Base-by-base conservation (phyloP, 2,329 filamentous ascomycete species). In the Endothia cerciana region DNA sequence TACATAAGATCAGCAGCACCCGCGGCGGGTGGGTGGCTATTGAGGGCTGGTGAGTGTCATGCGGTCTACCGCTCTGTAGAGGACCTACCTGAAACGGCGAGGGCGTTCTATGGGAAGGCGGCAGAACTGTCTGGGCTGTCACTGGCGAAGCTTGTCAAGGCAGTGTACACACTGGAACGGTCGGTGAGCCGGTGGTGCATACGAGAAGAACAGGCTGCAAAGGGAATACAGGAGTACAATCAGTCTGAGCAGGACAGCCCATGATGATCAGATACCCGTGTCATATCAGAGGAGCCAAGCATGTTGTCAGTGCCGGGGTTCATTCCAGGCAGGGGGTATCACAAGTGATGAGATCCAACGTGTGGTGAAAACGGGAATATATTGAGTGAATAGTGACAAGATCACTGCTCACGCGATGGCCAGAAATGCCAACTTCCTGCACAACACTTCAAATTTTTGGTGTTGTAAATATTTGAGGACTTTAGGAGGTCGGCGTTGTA, bases 61-160 rank as follows among this genome's bases (percentile, higher is more conserved):
- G 72, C 71, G 43, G 68, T 73, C 4, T 81, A 78, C 69, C 76
- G 77, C 19, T 76, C 65, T 5, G 72, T 76, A n/a, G 75, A 77
- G 4, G 81, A 85, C 10, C 74, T 85, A 38, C 76, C 80, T 0
- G 75, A 76, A 8, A 69, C 71, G 3, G 81, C 80, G 0, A 81
- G 73, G 53, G 69, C 71, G 0, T 79, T 85, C 56, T 83, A 82
- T 66, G 72, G 73, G 15, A 75, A 77, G 66, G 79, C 79, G 47
- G 81, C 82, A 63, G 74, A 74, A 53, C 64, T 77, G 3, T 74
- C 77, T 0, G 79, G 76, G 0, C 68, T 82, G 43, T 74, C 77
- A 0, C 25, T 79, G 4, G 59, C 61, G 10, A 76, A 73, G 11
- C 69, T 82, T 7, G 69, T 81, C 15, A 71, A 71, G 13, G 76